Evolutionary conservation across 768 basidiomycete species (phyloP), one percentile per base, ranked within the genome.

Genomic region (Hygrophorus russula): DNA sequence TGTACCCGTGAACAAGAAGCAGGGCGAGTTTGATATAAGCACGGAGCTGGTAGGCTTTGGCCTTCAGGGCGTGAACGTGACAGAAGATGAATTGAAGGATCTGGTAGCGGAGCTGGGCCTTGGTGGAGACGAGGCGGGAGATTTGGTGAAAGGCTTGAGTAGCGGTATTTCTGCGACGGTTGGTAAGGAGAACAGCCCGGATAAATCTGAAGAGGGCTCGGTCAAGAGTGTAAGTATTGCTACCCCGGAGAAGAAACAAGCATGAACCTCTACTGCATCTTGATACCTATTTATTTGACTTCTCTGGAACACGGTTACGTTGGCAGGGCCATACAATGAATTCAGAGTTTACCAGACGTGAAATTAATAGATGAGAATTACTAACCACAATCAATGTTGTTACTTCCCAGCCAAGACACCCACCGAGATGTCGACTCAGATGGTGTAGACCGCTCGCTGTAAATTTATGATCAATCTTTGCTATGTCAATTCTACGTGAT

Each of bases 81-180:
- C 86, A 3, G 73, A 81, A 44, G 81, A 82, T 24, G 89, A 91
- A 43, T 63, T 91, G 49, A 60, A 60, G 47, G 73, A 78, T 47
- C 62, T 91, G 30, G 75, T 90, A 4, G 74, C 74, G 33, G 82
- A 87, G 49, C 68, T 91, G 18, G 86, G 87, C 11, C 67, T 91
- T 17, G 78, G 73, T 18, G 83, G 75, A 5, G 79, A 83, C 34
- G 84, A 82, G n/a, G 84, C 85, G 5, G 76, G 70, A 1, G 82
- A 87, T 45, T 61, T 90, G 47, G 79, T 82, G 15, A 79, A 74
- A 56, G 82, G 77, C 9, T 57, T 88, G 35, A 66, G 65, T 32
- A 65, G 63, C 31, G 55, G 51, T 15, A 44, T 53, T 13, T 24
- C 24, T 3, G 7, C 24, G 7, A 24, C 7, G 24, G 24, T n/a